Percentiles rank a stretch among this genome's conserved stretches.
Conservation (phyloP, 345 rosid genomes). For the Hibiscus mutabilis region DNA sequence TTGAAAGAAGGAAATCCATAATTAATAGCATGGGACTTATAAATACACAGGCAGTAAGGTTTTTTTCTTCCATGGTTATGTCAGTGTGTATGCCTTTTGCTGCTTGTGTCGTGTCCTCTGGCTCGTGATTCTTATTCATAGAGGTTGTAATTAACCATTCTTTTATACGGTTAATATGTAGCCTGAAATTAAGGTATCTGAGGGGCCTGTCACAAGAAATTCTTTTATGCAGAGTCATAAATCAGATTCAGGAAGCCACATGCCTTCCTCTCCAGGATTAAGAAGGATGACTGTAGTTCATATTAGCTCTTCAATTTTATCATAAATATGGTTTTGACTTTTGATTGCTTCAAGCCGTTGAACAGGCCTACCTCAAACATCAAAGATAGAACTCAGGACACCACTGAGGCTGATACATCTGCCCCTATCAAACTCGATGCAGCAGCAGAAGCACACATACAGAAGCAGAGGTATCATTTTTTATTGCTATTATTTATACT, state of each 20-base stretch:
- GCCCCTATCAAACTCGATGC: constrained; percentile 61
- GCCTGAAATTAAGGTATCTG: constrained; percentile 36
- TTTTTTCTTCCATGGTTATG: not conserved
- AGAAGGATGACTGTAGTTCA: constrained; percentile 32
- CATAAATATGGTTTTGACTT: not conserved
- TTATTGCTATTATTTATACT: not conserved
- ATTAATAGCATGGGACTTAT: not conserved
- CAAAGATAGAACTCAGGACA: constrained; percentile 38
- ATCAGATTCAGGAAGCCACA: constrained; percentile 31
- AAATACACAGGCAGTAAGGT: not conserved
- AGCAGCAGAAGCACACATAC: constrained; percentile 56
- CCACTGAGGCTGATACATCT: constrained; percentile 34
- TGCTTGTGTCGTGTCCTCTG: not conserved
- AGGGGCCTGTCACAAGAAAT: constrained; percentile 27
- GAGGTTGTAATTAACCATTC: not conserved
- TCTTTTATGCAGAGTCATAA: constrained; percentile 34
- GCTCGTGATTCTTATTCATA: not conserved
- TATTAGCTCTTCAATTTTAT: not conserved
- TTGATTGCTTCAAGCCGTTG: not conserved
- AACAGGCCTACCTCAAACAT: constrained; percentile 39
- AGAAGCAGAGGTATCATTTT: constrained; percentile 61
- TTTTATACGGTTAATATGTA: constrained; percentile 13
- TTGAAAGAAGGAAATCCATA: not conserved
- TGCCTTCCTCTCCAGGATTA: constrained; percentile 56
- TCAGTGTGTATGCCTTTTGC: not conserved